Evolutionary conservation across 1,284 basidiomycete genomes (phyloP).

Genomic region (Ganoderma leucocontextum): DNA sequence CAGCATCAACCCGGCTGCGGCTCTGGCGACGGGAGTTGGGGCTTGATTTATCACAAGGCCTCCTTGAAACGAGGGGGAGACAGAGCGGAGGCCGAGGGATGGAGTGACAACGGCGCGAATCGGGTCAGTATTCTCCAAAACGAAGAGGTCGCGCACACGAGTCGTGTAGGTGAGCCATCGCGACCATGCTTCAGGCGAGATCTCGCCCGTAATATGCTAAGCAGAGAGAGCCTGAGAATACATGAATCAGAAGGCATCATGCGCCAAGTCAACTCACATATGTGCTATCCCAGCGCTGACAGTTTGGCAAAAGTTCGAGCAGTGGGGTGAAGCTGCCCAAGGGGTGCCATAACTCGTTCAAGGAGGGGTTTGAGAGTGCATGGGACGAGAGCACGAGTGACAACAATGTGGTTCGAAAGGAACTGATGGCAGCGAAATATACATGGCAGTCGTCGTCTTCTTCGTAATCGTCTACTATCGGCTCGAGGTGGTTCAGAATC

Average conservation of each 20-base stretch:
- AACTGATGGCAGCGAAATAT: neutral
- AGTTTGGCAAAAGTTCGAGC: neutral
- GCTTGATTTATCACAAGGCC: neutral
- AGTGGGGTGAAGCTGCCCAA: neutral
- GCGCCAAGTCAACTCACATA: no score
- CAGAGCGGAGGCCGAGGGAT: neutral
- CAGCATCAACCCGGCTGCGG: neutral
- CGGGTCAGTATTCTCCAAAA: neutral
- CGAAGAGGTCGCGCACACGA: neutral
- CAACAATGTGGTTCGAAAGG: neutral
- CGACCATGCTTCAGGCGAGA: neutral
- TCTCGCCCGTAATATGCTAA: neutral
- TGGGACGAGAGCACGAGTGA: neutral
- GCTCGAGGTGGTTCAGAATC: neutral
- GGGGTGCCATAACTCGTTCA: neutral
- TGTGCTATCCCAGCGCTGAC: neutral
- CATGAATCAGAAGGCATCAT: neutral
- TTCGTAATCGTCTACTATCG: neutral
- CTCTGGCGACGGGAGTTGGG: no score
- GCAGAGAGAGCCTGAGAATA: neutral
- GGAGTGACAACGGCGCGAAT: neutral
- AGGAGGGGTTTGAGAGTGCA: neutral
- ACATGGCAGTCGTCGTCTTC: neutral
- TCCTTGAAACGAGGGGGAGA: neutral
- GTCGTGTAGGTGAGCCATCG: neutral